Conservation (phyloP, 441 rosid genomes). For the Eutrema salsugineum region DNA sequence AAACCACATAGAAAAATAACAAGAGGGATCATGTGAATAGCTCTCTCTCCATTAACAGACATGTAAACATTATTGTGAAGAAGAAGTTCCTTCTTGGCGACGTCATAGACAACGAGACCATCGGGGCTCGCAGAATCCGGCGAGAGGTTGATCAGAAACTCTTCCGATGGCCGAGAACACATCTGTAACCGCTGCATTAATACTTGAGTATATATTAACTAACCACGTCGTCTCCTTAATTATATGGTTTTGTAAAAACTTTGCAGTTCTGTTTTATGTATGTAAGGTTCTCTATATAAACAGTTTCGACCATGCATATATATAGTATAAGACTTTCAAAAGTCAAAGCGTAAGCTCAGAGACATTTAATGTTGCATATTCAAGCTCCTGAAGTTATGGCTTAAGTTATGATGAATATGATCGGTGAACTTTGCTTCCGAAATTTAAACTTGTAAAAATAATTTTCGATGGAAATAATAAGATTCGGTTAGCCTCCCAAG, state of each 20-base stretch:
- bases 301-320: background rate
- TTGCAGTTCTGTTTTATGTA: background rate
- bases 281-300: background rate
- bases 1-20: constrained; percentile 58
- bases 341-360: constrained; percentile 17
- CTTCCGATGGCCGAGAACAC: constrained; percentile 40
- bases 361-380: constrained; percentile 22
- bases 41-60: constrained; percentile 38
- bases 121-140: constrained; percentile 10
- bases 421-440: constrained; percentile 19
- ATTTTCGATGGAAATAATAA: background rate
- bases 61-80: constrained; percentile 23
- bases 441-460: background rate
- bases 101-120: constrained; percentile 35
- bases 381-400: constrained; percentile 28
- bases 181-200: constrained; percentile 53
- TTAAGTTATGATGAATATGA: constrained; percentile 26
- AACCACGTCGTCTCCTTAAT: background rate
- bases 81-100: constrained; percentile 47
- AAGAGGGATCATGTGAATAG: constrained; percentile 62
- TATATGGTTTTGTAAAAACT: background rate
- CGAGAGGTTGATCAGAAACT: constrained; percentile 38
- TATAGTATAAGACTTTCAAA: constrained; percentile 1
- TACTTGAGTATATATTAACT: background rate
- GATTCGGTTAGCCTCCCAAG: constrained; percentile 11